phyloP scores from a whole-genome alignment of 805 yeast species.

The Maudiozyma bulderi region DNA sequence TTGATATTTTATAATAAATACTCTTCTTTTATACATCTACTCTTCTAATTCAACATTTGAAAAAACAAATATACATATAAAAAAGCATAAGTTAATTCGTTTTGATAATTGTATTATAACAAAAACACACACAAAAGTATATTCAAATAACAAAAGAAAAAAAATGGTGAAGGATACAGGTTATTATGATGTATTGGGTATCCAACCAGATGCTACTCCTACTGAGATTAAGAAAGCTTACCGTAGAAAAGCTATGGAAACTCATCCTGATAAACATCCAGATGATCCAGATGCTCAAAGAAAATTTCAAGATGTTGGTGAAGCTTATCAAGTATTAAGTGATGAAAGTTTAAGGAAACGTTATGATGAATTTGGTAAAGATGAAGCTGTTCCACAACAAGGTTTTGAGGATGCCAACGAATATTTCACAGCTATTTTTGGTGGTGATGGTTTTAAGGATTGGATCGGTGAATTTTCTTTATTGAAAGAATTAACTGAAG shows the following conservation, averaged over 20 bases:
- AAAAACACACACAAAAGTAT: no score
- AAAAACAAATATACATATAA: no score
- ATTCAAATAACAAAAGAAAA: neutral
- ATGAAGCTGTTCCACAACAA: constrained; percentile 54
- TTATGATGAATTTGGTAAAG: constrained; percentile 83
- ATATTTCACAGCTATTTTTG: constrained; percentile 73
- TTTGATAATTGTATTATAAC: no score
- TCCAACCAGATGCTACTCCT: constrained; percentile 59
- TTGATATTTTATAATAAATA: no score
- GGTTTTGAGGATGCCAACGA: constrained; percentile 83
- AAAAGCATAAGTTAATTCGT: no score
- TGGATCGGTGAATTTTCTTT: constrained; percentile 74
- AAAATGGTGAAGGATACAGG: constrained; percentile 75
- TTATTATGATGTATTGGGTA: constrained; percentile 75
- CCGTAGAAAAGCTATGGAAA: constrained; percentile 76
- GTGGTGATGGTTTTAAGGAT: constrained; percentile 68
- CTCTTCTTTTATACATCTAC: no score
- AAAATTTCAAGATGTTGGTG: constrained; percentile 66
- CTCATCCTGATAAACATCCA: constrained; percentile 97
- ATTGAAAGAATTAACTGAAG: constrained; percentile 51
- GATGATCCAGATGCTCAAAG: constrained; percentile 83
- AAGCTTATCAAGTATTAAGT: constrained; percentile 71
- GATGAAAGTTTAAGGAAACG: constrained; percentile 57
- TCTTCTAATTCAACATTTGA: no score
- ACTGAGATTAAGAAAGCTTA: constrained; percentile 89